Percentiles rank a stretch among this genome's conserved stretches.
Conservation (phyloP, 2,329 filamentous ascomycete species). For the Thermomyces lanuginosus region DNA sequence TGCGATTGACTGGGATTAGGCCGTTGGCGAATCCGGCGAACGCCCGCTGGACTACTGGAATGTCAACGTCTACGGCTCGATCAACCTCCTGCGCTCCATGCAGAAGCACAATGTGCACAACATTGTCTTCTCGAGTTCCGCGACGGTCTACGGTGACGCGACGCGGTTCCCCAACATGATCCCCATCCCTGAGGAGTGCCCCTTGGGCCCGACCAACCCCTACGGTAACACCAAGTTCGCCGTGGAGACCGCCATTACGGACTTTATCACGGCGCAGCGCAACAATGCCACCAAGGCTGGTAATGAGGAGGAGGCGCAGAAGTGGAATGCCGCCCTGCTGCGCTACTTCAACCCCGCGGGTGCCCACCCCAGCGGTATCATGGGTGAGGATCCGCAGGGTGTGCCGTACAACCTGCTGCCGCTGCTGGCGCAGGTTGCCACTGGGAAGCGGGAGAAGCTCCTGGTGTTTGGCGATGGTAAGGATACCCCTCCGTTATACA, state of each 20-base stretch:
- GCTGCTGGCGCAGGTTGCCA: constrained; percentile 85
- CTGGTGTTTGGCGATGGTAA: constrained; percentile 84
- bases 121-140: constrained; percentile 96
- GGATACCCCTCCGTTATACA: constrained; percentile 12
- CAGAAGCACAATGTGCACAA: constrained; percentile 78
- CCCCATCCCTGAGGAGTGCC: constrained; percentile 92
- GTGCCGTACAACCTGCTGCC: constrained; percentile 92
- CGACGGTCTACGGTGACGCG: constrained; percentile 95
- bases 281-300: constrained; percentile 66
- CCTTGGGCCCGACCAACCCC: constrained; percentile 88
- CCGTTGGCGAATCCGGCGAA: constrained; percentile 86
- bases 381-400: constrained; percentile 95
- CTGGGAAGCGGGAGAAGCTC: constrained; percentile 85
- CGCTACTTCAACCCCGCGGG: constrained; percentile 97
- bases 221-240: constrained; percentile 94
- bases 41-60: constrained; percentile 95
- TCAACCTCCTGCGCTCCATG: constrained; percentile 77
- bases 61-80: constrained; percentile 87
- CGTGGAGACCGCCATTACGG: constrained; percentile 81
- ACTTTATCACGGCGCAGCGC: constrained; percentile 75
- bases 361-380: constrained; percentile 84
- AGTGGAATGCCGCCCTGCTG: constrained; percentile 85
- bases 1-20: constrained; percentile 45
- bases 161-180: constrained; percentile 97
- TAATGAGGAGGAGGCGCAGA: constrained; percentile 51